Evolutionary conservation across 345 rosid species (phyloP).

Genomic region (Melaleuca alternifolia): DNA sequence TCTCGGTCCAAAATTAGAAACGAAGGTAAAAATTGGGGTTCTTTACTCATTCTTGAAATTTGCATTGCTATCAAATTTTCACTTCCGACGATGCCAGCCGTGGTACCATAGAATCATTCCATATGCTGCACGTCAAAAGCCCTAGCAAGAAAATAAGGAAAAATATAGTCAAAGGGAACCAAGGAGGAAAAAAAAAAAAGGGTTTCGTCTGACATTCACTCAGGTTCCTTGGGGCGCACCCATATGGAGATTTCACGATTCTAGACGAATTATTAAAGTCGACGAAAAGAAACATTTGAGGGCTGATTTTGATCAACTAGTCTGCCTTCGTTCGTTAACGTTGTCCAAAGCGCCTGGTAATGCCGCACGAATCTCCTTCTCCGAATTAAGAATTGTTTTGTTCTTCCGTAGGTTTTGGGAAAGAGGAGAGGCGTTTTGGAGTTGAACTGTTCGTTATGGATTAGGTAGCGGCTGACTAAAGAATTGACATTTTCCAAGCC

Average conservation of each 20-base stretch:
- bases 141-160: neutral
- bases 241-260: neutral
- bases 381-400: neutral
- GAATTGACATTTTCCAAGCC: neutral
- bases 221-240: neutral
- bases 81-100: neutral
- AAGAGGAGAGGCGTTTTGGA: neutral
- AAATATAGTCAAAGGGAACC: neutral
- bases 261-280: neutral
- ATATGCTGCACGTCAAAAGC: neutral
- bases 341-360: neutral
- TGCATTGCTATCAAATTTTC: no score
- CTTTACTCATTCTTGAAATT: neutral
- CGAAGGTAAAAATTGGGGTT: neutral
- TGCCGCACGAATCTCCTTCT: neutral
- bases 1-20: neutral
- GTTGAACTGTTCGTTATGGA: neutral
- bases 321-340: neutral
- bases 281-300: no score
- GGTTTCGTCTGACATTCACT: no score
- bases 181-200: neutral
- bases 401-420: neutral
- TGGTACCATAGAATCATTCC: neutral
- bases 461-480: slow-evolving; percentile 4
- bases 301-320: neutral